These are phyloP conservation scores for Nicotiana otophora DNA, from an alignment of 257 asterid species.

Conservation along the genomic window DNA sequence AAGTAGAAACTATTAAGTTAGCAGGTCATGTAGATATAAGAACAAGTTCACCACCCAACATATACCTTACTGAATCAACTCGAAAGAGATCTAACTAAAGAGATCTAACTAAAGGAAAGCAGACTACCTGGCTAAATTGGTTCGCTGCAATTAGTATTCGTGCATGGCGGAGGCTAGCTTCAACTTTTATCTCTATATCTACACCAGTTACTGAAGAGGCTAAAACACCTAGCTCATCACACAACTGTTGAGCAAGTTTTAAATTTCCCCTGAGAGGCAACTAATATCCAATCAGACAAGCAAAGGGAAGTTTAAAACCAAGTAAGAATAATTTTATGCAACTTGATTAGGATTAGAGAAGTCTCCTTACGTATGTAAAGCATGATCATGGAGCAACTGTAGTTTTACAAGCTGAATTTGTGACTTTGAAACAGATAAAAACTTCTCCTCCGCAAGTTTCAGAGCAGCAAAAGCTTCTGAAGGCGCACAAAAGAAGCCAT, in stretches of 20 bases:
- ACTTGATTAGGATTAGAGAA: slow-evolving; percentile 3
- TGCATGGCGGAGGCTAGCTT: slow-evolving; percentile 87
- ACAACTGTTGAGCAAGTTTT: slow-evolving; percentile 73
- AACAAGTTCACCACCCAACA: neutral
- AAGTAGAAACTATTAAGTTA: neutral
- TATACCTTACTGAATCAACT: neutral
- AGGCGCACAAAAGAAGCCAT: slow-evolving; percentile 8
- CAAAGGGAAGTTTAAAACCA: slow-evolving; percentile 11
- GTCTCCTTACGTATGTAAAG: slow-evolving; percentile 59
- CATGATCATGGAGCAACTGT: slow-evolving; percentile 83
- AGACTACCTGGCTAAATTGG: slow-evolving; percentile 71
- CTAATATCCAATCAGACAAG: neutral
- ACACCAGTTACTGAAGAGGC: slow-evolving; percentile 86
- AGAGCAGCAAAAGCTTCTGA: slow-evolving; percentile 91
- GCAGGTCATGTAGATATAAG: neutral
- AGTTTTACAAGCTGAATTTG: slow-evolving; percentile 66
- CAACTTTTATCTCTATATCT: slow-evolving; percentile 89
- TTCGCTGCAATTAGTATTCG: slow-evolving; percentile 88
- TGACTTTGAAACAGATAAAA: slow-evolving; percentile 67
- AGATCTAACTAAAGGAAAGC: neutral
- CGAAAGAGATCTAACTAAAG: neutral
- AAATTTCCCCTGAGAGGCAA: slow-evolving; percentile 62
- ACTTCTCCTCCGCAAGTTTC: slow-evolving; percentile 72
- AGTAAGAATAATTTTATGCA: slow-evolving; percentile 13
- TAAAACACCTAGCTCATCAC: slow-evolving; percentile 81